Evolutionary conservation across 164 flowering plant genomes (phyloP), one percentile per base, ranked within the genome.

Genomic region (Liquidambar formosana): DNA sequence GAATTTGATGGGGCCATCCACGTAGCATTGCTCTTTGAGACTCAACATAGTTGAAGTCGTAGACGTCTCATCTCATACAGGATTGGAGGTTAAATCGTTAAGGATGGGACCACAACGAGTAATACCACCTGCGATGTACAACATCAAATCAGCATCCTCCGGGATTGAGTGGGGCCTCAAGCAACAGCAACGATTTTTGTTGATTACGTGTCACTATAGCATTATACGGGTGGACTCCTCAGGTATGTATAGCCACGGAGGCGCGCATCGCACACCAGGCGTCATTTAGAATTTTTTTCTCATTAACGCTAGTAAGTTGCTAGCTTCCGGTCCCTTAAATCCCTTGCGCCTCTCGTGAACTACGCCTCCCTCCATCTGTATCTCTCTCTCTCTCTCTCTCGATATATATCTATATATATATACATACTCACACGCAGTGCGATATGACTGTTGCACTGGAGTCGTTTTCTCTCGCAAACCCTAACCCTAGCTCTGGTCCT

Each of bases 391-490:
- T 33, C 45, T 57, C 62, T 47, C 54, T 28, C 6, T 0, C 23
- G 25, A 2, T 48, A 48, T 48, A n/a, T n/a, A n/a, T n/a, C n/a
- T n/a, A n/a, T n/a, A n/a, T n/a, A 51, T 51, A 4, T 12, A 46
- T 15, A 46, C 49, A 46, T 11, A 46, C 49, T 21, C 23, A 22
- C 27, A 44, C 15, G 28, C 58, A 27, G 5, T 22, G 59, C 45
- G 62, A 41, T 47, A 77, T 79, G 83, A 66, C 69, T 61, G 64
- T 66, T 10, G 12, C 75, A 12, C n/a, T 75, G 26, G 77, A 81
- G 53, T 64, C 79, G 48, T 10, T 78, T 22, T 70, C 75, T 15
- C 49, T 58, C 71, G 23, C 45, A 60, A 76, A 41, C 76, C 79
- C 82, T 70, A 84, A 67, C 64, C 77, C 75, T 68, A 69, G 18